These are phyloP conservation scores for Pyrenophora seminiperda DNA, from an alignment of 2,329 filamentous ascomycete genomes.

Conservation along the genomic window DNA sequence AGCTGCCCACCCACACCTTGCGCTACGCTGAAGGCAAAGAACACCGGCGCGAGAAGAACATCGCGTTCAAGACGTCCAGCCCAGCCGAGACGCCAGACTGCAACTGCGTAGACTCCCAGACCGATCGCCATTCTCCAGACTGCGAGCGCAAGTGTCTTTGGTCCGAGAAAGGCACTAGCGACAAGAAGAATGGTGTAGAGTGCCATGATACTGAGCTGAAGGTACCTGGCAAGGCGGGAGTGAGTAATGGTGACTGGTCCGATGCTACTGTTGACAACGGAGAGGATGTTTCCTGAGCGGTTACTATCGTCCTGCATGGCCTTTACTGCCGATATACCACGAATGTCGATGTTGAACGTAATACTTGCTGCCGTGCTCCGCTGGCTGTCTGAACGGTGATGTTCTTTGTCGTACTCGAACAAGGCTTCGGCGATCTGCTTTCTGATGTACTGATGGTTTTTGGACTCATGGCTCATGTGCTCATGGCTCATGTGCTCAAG, in stretches of 20 bases:
- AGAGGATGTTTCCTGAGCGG: not conserved
- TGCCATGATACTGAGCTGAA: not conserved
- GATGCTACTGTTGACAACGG: not conserved
- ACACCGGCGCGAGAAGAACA: slow-evolving; percentile 3
- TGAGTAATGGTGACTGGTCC: slow-evolving; percentile 1
- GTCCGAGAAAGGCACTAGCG: not conserved
- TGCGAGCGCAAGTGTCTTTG: not conserved
- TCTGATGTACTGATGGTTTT: slow-evolving; percentile 14
- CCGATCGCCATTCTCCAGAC: slow-evolving; percentile 5
- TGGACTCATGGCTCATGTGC: too few relatives aligned
- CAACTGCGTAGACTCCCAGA: not conserved
- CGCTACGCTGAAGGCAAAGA: not conserved
- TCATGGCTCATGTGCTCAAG: too few relatives aligned
- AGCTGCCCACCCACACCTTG: slow-evolving; percentile 47
- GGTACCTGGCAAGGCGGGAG: not conserved
- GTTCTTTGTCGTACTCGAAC: not conserved
- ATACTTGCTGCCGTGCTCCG: not conserved
- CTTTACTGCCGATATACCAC: not conserved
- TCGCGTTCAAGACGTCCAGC: not conserved
- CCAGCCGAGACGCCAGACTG: not conserved
- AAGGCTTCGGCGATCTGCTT: slow-evolving; percentile 11
- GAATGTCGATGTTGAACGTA: not conserved
- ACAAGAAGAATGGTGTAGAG: not conserved
- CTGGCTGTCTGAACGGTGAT: not conserved
- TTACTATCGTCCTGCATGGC: accelerated